phyloP scores from a whole-genome alignment of 2,329 filamentous ascomycete genomes.

The Juglanconis oblonga region DNA sequence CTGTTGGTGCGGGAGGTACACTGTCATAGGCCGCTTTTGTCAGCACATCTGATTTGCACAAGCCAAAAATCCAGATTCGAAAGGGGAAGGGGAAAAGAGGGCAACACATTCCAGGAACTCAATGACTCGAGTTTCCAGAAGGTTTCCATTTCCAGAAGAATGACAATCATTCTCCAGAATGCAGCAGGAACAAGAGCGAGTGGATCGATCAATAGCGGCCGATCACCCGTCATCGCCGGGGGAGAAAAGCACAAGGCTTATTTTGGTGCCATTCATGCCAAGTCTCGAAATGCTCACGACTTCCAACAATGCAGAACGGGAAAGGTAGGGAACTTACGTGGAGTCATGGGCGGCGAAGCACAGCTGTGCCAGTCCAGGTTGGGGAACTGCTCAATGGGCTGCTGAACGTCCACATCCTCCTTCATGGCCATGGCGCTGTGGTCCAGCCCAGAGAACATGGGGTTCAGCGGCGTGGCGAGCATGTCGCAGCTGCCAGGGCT shows the following conservation, averaged over 20 bases:
- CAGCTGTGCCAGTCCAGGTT: constrained; percentile 73
- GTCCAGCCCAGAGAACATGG: constrained; percentile 71
- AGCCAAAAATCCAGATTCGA: too few species aligned
- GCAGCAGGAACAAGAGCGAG: background rate
- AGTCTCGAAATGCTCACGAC: background rate
- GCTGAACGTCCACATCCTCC: constrained; percentile 64
- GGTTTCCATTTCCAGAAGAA: too few species aligned
- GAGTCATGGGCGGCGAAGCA: constrained; percentile 82
- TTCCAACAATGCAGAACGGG: constrained; percentile 2
- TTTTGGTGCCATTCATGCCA: background rate
- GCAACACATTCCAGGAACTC: too few species aligned
- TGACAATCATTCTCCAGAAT: too few species aligned
- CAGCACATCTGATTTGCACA: constrained; percentile 4
- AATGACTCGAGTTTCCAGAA: too few species aligned
- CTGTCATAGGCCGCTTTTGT: constrained; percentile 29
- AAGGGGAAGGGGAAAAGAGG: too few species aligned
- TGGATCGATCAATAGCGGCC: background rate
- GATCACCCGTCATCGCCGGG: background rate
- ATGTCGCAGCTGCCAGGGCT: constrained; percentile 79
- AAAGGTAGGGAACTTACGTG: constrained; percentile 62
- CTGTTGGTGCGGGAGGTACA: constrained; percentile 36
- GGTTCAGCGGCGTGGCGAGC: constrained; percentile 79
- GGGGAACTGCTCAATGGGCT: constrained; percentile 66
- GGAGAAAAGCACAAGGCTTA: background rate
- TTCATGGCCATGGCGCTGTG: constrained; percentile 63